phyloP scores from a whole-genome alignment of 139 green algal genomes.

The Mesostigma viride region DNA sequence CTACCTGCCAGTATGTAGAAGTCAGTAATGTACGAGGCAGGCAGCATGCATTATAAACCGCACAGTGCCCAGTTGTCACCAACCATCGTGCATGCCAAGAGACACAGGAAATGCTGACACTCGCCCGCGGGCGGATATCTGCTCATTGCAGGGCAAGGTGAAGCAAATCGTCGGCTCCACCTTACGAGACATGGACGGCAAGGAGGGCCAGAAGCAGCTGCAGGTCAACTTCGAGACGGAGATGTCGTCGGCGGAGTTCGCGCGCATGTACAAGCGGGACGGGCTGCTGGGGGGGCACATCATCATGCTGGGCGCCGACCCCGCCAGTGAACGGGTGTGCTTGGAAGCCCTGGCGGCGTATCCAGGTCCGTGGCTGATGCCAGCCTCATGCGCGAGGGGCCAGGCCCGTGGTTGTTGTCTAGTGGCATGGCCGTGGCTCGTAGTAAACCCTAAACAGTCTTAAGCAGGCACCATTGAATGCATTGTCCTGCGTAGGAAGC shows the following conservation, averaged over 20 bases:
- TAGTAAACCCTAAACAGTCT: no score
- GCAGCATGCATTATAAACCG: no score
- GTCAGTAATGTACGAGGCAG: no score
- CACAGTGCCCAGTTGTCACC: no score
- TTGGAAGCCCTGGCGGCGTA: constrained; percentile 50
- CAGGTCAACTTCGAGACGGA: constrained; percentile 84
- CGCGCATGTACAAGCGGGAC: constrained; percentile 70
- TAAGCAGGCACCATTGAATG: no score
- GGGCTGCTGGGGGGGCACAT: constrained; percentile 80
- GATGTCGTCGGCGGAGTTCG: constrained; percentile 65
- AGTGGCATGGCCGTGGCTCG: no score
- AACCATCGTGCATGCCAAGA: neutral
- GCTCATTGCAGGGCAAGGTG: constrained; percentile 71
- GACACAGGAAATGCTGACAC: neutral
- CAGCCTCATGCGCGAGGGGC: neutral
- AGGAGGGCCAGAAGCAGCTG: constrained; percentile 8
- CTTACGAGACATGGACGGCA: constrained; percentile 57
- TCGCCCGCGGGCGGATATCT: neutral
- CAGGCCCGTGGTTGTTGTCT: no score
- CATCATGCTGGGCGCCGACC: constrained; percentile 90
- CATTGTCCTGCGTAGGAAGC: no score
- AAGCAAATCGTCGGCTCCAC: constrained; percentile 98
- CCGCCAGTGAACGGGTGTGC: constrained; percentile 50
- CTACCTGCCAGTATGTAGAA: neutral
- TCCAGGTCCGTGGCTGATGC: constrained; percentile 9